Conservation (phyloP, 352 stramenopile genomes). For the Phytophthora fragariaefolia region DNA sequence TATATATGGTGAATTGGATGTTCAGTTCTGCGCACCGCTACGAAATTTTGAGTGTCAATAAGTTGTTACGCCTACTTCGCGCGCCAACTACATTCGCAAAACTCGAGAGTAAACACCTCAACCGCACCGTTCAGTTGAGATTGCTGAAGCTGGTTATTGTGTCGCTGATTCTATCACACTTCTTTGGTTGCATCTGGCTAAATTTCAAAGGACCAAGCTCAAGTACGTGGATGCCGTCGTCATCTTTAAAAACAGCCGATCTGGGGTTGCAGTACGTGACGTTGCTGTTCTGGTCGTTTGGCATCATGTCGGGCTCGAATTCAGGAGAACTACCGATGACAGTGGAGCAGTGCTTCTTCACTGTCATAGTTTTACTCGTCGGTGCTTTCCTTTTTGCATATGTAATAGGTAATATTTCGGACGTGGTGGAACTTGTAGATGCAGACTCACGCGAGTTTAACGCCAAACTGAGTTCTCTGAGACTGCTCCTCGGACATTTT, state of each 20-base stretch:
- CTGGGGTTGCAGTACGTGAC: conserved; percentile 42
- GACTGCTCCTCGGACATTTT: conserved; percentile 63
- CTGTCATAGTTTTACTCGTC: conserved; percentile 45
- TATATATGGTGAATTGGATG: conserved; percentile 61
- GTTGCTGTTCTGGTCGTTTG: conserved; percentile 66
- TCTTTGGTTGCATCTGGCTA: conserved; percentile 71
- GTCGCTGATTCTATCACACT: conserved; percentile 50
- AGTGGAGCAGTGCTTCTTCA: conserved; percentile 51
- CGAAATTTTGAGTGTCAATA: conserved; percentile 62
- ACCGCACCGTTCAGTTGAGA: conserved; percentile 46
- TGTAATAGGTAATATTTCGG: conserved; percentile 63
- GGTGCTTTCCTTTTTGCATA: conserved; percentile 61
- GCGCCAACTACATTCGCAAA: conserved; percentile 25
- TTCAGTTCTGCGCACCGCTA: conserved; percentile 6
- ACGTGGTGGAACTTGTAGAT: conserved; percentile 60
- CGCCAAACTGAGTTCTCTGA: conserved; percentile 54
- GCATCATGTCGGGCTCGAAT: conserved; percentile 57
- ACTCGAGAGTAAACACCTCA: conserved; percentile 54
- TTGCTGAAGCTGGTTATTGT: conserved; percentile 60
- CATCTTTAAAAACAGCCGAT: conserved; percentile 8
- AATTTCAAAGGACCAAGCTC: conserved; percentile 39
- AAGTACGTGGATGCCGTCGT: conserved; percentile 24
- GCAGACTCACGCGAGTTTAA: conserved; percentile 66
- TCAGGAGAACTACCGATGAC: conserved; percentile 49
- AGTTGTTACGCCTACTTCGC: conserved; percentile 53